Conservation (phyloP, 225 moss, liverwort and hornwort species). For the Marchantia polymorpha region DNA sequence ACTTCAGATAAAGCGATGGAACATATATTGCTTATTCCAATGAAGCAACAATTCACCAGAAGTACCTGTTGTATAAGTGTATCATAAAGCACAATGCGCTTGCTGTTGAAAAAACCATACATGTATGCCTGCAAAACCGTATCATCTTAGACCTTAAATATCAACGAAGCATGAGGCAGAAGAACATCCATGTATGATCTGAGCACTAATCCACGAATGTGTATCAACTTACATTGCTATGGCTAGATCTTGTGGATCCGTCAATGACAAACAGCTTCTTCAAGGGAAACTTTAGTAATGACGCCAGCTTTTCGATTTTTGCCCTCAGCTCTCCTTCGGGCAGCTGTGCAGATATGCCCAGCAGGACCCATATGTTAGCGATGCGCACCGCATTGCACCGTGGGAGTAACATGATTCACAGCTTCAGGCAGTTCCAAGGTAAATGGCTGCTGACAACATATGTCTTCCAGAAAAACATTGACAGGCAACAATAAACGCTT, state of each 20-base stretch:
- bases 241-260: constrained; percentile 87
- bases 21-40: background rate
- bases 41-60: background rate
- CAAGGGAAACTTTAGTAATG: constrained; percentile 75
- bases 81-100: constrained; percentile 96
- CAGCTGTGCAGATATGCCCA: constrained; percentile 34
- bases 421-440: background rate
- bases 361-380: background rate
- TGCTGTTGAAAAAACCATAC: constrained; percentile 99
- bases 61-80: constrained; percentile 81
- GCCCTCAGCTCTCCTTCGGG: constrained; percentile 65
- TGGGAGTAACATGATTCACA: background rate
- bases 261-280: constrained; percentile 97
- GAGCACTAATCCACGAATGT: background rate
- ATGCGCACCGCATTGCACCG: background rate
- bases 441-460: background rate
- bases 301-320: constrained; percentile 90
- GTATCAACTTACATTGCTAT: constrained; percentile 68
- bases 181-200: background rate
- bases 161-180: background rate
- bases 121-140: constrained; percentile 62
- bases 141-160: background rate
- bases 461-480: background rate
- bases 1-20: background rate
- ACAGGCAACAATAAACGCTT: background rate